phyloP scores from a whole-genome alignment of 108 stramenopile species.

The Skeletonema costatum region DNA sequence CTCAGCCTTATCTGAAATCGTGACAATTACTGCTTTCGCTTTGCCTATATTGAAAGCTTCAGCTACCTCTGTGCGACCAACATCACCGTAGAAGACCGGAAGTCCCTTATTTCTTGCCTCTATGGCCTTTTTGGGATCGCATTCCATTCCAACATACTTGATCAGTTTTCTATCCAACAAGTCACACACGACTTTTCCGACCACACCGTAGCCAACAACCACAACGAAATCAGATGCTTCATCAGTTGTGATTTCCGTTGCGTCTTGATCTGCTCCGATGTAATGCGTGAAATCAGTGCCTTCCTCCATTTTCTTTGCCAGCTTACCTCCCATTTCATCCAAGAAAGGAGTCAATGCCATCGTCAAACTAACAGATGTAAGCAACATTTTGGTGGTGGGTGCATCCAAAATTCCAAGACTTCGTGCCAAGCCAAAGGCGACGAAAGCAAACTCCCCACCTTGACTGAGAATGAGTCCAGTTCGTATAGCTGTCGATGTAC shows the following conservation, averaged over 20 bases:
- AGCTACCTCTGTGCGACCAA: constrained; percentile 89
- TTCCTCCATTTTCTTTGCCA: constrained; percentile 85
- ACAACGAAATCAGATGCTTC: constrained; percentile 84
- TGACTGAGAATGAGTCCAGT: constrained; percentile 92
- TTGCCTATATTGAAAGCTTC: constrained; percentile 94
- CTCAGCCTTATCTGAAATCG: constrained; percentile 85
- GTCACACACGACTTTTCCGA: constrained; percentile 95
- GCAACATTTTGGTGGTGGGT: constrained; percentile 83
- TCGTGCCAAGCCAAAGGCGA: constrained; percentile 93
- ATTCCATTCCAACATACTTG: constrained; percentile 93
- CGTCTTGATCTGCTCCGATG: constrained; percentile 88
- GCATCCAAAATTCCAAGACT: constrained; percentile 79
- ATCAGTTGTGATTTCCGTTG: constrained; percentile 87
- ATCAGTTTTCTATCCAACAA: constrained; percentile 92
- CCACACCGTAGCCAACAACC: constrained; percentile 94
- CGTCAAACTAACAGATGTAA: constrained; percentile 94
- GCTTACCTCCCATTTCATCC: constrained; percentile 60
- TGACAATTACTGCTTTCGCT: constrained; percentile 92
- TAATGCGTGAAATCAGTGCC: constrained; percentile 89
- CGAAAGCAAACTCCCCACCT: constrained; percentile 98
- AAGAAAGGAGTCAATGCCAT: constrained; percentile 94
- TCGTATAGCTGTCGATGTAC: constrained; percentile 79
- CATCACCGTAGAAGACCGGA: constrained; percentile 96
- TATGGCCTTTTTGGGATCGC: constrained; percentile 92
- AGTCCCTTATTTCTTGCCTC: constrained; percentile 92